Conservation (phyloP, 2,329 filamentous ascomycete genomes). For the Leptographium lundbergii region DNA sequence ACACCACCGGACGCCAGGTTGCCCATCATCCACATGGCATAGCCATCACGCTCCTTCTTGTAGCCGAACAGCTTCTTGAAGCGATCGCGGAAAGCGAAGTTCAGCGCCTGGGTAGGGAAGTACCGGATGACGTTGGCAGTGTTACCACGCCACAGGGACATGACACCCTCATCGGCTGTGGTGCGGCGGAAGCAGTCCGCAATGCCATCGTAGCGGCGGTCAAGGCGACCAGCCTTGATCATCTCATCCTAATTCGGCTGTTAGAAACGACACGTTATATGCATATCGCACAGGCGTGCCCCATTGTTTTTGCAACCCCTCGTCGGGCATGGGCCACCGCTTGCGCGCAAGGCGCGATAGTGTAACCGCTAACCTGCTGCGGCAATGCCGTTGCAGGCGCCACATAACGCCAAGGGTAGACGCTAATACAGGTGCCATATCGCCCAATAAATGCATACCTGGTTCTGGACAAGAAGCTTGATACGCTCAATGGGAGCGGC, state of each 20-base stretch:
- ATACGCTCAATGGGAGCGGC: constrained; percentile 99
- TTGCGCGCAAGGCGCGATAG: neutral
- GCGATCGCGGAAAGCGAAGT: constrained; percentile 99
- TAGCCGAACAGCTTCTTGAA: constrained; percentile 99
- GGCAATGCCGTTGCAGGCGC: neutral
- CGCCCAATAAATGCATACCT: constrained; percentile 51
- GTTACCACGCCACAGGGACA: constrained; percentile 98
- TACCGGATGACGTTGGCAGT: constrained; percentile 99
- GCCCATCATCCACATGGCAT: constrained; percentile 97
- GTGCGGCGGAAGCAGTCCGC: constrained; percentile 91
- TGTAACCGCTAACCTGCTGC: neutral
- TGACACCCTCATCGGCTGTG: constrained; percentile 77
- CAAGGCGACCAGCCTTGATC: constrained; percentile 96
- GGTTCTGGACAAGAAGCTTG: constrained; percentile 99
- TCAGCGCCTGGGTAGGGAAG: constrained; percentile 99
- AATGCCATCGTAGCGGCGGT: constrained; percentile 93
- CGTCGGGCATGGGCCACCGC: neutral
- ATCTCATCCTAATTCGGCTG: constrained; percentile 77
- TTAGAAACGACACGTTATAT: constrained; percentile 17
- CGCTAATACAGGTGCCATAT: neutral
- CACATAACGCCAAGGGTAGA: neutral
- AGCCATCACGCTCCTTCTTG: constrained; percentile 99
- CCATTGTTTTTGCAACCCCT: neutral
- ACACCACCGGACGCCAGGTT: constrained; percentile 99
- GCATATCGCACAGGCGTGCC: neutral